A percentile compares a stretch with the other conserved stretches of the same genome.
These are phyloP conservation scores for Sporothrix pseudoabietina DNA, from an alignment of 2,329 filamentous ascomycete species.

Conservation along the genomic window DNA sequence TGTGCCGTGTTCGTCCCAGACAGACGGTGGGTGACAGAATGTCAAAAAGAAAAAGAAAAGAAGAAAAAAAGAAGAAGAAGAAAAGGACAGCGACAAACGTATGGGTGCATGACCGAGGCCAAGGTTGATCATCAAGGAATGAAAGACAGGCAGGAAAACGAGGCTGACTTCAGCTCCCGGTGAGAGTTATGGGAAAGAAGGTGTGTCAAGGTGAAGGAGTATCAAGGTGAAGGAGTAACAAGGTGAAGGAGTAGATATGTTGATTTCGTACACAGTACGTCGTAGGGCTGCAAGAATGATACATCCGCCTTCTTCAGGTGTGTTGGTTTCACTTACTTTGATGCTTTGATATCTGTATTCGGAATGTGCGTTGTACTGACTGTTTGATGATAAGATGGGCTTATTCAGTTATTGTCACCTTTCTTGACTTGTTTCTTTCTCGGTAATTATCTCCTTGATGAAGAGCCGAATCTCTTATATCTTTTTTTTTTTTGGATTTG, in stretches of 20 bases:
- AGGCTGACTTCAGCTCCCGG: slow-evolving; percentile 2
- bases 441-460: neutral
- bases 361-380: neutral
- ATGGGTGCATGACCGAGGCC: neutral
- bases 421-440: neutral
- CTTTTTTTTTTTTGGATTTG: neutral
- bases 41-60: slow-evolving; percentile 6
- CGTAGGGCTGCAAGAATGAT: neutral
- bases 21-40: too few relatives aligned
- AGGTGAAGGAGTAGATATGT: neutral
- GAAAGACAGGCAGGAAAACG: neutral
- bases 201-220: slow-evolving; percentile 1
- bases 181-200: neutral
- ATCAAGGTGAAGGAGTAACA: neutral
- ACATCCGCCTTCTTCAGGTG: neutral
- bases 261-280: too few relatives aligned
- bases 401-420: neutral
- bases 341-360: neutral
- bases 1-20: slow-evolving; percentile 1
- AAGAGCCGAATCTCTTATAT: neutral
- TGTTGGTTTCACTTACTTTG: neutral
- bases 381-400: neutral
- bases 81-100: neutral
- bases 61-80: neutral
- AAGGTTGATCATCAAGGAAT: neutral